Percentiles rank a stretch among this genome's conserved stretches.
phyloP scores from a whole-genome alignment of 805 yeast genomes.

The Wickerhamomyces canadensis region DNA sequence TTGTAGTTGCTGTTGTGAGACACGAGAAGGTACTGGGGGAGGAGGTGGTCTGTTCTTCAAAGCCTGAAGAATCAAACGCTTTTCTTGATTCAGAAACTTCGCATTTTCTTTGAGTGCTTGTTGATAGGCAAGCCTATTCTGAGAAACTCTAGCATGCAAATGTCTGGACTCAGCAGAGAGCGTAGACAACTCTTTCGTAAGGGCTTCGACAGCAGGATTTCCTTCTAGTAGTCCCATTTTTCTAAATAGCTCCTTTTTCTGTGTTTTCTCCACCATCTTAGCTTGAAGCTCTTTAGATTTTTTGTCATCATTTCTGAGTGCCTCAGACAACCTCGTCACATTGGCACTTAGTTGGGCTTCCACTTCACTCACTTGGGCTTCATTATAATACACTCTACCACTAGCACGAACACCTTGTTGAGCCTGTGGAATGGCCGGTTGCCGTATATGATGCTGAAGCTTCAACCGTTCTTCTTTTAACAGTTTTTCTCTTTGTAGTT shows the following conservation, averaged over 20 bases:
- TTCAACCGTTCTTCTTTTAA: too few species aligned
- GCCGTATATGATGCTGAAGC: too few species aligned
- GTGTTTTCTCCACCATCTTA: background rate
- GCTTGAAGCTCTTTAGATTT: background rate
- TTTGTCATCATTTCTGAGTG: too few species aligned
- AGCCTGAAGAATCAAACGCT: background rate
- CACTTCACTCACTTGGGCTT: background rate
- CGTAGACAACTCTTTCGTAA: constrained; percentile 1
- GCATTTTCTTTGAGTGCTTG: background rate
- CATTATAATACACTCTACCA: too few species aligned
- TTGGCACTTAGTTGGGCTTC: background rate
- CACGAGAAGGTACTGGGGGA: background rate
- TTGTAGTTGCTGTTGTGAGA: background rate
- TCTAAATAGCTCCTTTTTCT: constrained; percentile 3
- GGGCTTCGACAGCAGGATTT: constrained; percentile 1
- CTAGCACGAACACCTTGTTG: too few species aligned
- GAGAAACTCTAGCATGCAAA: background rate
- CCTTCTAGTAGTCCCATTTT: constrained; percentile 3
- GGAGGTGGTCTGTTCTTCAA: constrained; percentile 3
- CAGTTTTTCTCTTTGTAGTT: too few species aligned
- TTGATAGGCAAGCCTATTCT: background rate
- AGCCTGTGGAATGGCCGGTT: too few species aligned
- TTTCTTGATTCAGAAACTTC: constrained; percentile 5
- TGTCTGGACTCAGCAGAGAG: constrained; percentile 5
- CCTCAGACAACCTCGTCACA: background rate